These are phyloP conservation scores for Lizonia empirigonia DNA, from an alignment of 2,329 filamentous ascomycete genomes.

Conservation along the genomic window DNA sequence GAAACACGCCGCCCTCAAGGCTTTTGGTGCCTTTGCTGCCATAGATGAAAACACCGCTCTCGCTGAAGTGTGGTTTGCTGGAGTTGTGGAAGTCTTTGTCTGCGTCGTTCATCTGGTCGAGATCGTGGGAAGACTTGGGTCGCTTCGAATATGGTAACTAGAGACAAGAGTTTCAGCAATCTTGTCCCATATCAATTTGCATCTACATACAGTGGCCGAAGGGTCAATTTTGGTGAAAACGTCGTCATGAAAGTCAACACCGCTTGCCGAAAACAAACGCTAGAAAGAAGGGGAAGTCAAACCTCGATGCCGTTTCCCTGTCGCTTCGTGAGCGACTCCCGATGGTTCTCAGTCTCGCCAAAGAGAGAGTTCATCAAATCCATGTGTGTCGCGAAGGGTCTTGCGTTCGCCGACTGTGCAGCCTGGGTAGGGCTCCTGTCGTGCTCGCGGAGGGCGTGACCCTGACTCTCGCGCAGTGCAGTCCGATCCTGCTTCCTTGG, in stretches of 20 bases:
- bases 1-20: constrained; percentile 58
- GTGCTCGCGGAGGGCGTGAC: constrained; percentile 60
- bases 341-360: constrained; percentile 62
- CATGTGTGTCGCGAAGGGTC: constrained; percentile 83
- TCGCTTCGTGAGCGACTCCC: constrained; percentile 57
- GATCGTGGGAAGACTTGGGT: constrained; percentile 69
- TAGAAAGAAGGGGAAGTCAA: constrained; percentile 64
- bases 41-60: constrained; percentile 74
- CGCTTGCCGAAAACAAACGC: constrained; percentile 46
- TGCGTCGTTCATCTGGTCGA: constrained; percentile 65
- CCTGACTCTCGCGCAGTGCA: constrained; percentile 70
- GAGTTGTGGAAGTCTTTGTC: constrained; percentile 74
- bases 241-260: constrained; percentile 45
- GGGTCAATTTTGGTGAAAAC: constrained; percentile 42
- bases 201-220: constrained; percentile 51
- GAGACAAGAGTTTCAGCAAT: constrained; percentile 48
- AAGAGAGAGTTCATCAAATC: constrained; percentile 97
- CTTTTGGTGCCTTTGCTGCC: constrained; percentile 53
- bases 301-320: constrained; percentile 82
- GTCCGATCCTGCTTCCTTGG: constrained; percentile 88
- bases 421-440: constrained; percentile 45
- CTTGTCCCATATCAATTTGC: constrained; percentile 49
- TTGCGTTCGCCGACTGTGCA: constrained; percentile 41
- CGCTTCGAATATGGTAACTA: constrained; percentile 89
- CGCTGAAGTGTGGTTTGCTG: constrained; percentile 80